A percentile compares a stretch with the other conserved stretches of the same genome.
These are phyloP conservation scores for Trichoderma lentiforme DNA, from an alignment of 2,329 filamentous ascomycete species.

Conservation along the genomic window DNA sequence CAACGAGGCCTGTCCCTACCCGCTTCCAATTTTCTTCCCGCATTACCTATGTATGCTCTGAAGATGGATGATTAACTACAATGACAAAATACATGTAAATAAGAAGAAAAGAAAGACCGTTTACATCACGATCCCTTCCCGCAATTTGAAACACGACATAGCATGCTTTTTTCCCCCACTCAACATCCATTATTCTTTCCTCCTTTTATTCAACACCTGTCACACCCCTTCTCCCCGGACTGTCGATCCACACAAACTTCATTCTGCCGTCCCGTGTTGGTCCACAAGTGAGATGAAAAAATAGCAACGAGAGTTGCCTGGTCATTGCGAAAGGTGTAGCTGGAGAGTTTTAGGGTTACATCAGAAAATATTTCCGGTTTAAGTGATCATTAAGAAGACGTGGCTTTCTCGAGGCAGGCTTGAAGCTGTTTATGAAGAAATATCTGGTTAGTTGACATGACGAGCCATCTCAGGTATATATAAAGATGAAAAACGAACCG, in stretches of 20 bases:
- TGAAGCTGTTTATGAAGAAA: slow-evolving; percentile 22
- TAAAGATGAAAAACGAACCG: slow-evolving; percentile 25
- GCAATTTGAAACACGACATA: neutral
- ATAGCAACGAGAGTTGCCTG: neutral
- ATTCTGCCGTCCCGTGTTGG: neutral
- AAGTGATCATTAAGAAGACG: slow-evolving; percentile 15
- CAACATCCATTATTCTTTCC: slow-evolving; percentile 2
- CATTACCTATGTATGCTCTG: neutral
- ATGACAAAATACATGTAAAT: slow-evolving; percentile 4
- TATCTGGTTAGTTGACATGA: neutral
- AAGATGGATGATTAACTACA: neutral
- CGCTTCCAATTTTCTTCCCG: slow-evolving; percentile 1
- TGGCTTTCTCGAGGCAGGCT: slow-evolving; percentile 27
- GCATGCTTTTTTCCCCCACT: neutral
- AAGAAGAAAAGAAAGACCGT: neutral
- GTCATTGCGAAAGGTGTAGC: slow-evolving; percentile 10
- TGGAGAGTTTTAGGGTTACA: neutral
- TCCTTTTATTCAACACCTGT: neutral
- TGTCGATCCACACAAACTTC: neutral
- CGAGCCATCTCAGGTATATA: neutral
- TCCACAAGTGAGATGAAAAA: neutral
- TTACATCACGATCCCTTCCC: neutral
- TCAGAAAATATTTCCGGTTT: neutral
- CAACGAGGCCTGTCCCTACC: neutral
- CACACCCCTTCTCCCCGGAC: neutral